Evolutionary conservation across 73 alveolate species (phyloP).

Genomic region (Symbiodinium natans): DNA sequence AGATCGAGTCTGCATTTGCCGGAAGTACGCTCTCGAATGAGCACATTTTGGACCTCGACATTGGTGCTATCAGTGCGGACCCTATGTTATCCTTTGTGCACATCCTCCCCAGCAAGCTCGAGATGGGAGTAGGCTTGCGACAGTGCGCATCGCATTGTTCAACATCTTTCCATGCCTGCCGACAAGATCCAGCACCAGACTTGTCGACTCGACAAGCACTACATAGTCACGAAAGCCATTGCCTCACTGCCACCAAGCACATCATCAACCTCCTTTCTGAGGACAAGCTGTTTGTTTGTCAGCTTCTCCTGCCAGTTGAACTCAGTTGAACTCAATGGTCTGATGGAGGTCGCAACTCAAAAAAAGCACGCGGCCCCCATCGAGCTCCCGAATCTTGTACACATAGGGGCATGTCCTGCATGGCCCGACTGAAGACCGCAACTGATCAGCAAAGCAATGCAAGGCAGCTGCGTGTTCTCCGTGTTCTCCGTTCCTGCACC

Average conservation of each 20-base stretch:
- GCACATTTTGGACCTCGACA: conserved; percentile 48
- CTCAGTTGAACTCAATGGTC: background rate
- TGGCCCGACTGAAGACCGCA: background rate
- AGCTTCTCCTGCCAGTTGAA: conserved; percentile 54
- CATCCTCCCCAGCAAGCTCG: background rate
- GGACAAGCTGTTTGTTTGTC: conserved; percentile 42
- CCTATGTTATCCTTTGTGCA: background rate
- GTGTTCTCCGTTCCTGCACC: conserved; percentile 10
- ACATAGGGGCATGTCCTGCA: conserved; percentile 69
- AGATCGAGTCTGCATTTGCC: conserved; percentile 88
- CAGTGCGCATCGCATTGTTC: conserved; percentile 83
- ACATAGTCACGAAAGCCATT: too few species aligned
- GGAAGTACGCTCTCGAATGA: conserved; percentile 36
- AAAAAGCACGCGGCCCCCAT: background rate
- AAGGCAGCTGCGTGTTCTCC: too few species aligned
- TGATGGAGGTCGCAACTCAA: background rate
- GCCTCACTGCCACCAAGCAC: conserved; percentile 88
- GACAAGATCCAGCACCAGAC: background rate
- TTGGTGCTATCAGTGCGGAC: background rate
- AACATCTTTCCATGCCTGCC: conserved; percentile 76
- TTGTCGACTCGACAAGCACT: background rate
- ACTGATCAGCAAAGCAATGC: too few species aligned
- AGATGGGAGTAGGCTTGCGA: background rate
- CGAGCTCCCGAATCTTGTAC: conserved; percentile 71
- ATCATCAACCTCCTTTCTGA: conserved; percentile 68